Evolutionary conservation across 768 basidiomycete species (phyloP).

Genomic region (Naganishia randhawae): DNA sequence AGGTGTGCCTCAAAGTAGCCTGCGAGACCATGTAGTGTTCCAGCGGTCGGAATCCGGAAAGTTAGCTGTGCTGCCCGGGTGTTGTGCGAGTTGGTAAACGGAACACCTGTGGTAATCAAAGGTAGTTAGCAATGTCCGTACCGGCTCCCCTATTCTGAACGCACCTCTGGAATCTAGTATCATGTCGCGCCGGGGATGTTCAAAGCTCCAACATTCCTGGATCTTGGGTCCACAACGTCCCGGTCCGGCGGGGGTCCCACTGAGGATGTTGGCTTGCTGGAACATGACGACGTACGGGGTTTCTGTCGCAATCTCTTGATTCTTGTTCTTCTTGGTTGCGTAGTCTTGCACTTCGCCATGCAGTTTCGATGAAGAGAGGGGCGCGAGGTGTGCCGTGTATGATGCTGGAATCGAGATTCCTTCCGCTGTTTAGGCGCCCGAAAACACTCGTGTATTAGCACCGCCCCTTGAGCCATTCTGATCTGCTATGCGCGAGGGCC

Average conservation of each 20-base stretch:
- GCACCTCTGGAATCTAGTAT: conserved; percentile 69
- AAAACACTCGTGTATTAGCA: neutral
- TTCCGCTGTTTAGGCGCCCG: conserved; percentile 58
- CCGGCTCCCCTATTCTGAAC: conserved; percentile 27
- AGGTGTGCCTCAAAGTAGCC: conserved; percentile 96
- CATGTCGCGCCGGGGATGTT: conserved; percentile 80
- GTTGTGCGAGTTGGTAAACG: conserved; percentile 94
- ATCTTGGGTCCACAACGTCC: conserved; percentile 70
- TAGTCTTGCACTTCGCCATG: conserved; percentile 72
- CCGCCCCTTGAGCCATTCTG: neutral
- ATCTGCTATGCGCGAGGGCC: too few species aligned
- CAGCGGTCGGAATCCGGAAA: conserved; percentile 92
- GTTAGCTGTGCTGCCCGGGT: conserved; percentile 75
- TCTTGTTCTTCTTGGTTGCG: conserved; percentile 51
- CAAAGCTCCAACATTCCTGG: conserved; percentile 97
- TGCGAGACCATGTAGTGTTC: conserved; percentile 85
- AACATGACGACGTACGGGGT: conserved; percentile 99
- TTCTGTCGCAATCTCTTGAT: conserved; percentile 66
- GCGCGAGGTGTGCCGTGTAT: conserved; percentile 90
- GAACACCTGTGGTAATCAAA: conserved; percentile 60
- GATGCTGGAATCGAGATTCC: conserved; percentile 96
- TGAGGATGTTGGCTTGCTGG: conserved; percentile 82
- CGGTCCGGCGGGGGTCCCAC: conserved; percentile 56
- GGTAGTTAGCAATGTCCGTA: neutral
- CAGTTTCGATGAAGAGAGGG: conserved; percentile 87